phyloP scores from a whole-genome alignment of 129 eudicot species.

The Helianthus annuus region DNA sequence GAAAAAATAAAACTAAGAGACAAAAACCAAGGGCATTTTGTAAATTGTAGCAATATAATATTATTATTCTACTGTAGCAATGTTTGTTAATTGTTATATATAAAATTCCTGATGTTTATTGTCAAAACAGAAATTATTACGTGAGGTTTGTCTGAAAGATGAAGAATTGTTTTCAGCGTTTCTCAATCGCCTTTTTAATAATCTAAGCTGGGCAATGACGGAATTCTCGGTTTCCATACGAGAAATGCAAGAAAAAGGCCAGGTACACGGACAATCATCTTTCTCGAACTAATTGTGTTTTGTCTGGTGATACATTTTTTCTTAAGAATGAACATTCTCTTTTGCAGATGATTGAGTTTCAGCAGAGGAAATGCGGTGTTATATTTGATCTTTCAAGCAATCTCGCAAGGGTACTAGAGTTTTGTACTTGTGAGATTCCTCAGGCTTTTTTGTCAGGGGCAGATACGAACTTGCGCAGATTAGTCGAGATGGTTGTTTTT shows the following conservation, averaged over 20 bases:
- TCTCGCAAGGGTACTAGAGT: constrained; percentile 90
- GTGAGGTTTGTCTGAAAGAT: constrained; percentile 80
- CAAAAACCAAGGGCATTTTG: too few relatives aligned
- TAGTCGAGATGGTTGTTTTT: constrained; percentile 83
- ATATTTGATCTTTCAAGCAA: constrained; percentile 94
- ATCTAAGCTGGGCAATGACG: constrained; percentile 97
- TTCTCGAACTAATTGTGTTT: constrained; percentile 5
- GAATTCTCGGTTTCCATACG: constrained; percentile 91
- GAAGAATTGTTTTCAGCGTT: constrained; percentile 79
- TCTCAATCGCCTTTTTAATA: constrained; percentile 86
- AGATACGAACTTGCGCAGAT: constrained; percentile 85
- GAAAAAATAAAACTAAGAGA: too few relatives aligned
- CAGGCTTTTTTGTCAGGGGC: constrained; percentile 82
- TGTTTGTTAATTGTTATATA: too few relatives aligned
- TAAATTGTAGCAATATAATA: too few relatives aligned
- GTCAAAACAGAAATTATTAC: constrained; percentile 61
- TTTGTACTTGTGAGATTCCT: constrained; percentile 84
- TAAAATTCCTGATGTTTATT: background rate
- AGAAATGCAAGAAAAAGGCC: constrained; percentile 85
- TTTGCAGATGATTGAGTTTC: constrained; percentile 75
- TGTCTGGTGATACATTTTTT: background rate
- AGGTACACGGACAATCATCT: constrained; percentile 58
- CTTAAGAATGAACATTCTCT: background rate
- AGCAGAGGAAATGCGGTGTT: constrained; percentile 82
- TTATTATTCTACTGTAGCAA: too few relatives aligned